Percentiles rank a stretch among this genome's conserved stretches.
phyloP scores from a whole-genome alignment of 129 eudicot species.

The Flaveria sonorensis region DNA sequence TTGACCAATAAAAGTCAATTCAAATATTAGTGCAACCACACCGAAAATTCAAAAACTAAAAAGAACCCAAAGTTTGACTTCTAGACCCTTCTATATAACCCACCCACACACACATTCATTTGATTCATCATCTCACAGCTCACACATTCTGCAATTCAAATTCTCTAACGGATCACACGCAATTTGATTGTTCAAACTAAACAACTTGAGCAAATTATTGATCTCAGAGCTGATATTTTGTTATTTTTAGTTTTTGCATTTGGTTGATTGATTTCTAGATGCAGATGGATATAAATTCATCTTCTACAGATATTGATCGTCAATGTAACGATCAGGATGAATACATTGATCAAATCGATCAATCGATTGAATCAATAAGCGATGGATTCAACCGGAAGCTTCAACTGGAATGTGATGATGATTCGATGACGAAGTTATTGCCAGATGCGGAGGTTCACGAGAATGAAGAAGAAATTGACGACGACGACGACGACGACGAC shows the following conservation, averaged over 20 bases:
- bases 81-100: constrained; percentile 17
- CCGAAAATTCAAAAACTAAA: not conserved
- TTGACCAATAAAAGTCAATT: constrained; percentile 34
- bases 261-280: not conserved
- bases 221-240: constrained; percentile 16
- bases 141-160: not conserved
- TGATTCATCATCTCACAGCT: constrained; percentile 24
- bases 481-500: not conserved
- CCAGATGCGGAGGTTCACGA: constrained; percentile 20
- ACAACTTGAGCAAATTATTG: not conserved
- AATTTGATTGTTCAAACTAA: not conserved
- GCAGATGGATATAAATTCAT: constrained; percentile 31
- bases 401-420: constrained; percentile 23
- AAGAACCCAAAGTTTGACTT: constrained; percentile 28
- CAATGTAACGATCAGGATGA: not conserved
- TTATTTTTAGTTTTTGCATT: not conserved
- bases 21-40: constrained; percentile 25
- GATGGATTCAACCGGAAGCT: constrained; percentile 14
- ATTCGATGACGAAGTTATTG: not conserved
- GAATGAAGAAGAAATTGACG: constrained; percentile 1
- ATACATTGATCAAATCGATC: constrained; percentile 10
- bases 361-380: constrained; percentile 16
- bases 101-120: not conserved
- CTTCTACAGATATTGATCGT: constrained; percentile 26
- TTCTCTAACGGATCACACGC: constrained; percentile 3